Base-by-base conservation (phyloP, 1,284 basidiomycete species). In the Cryptococcus maquisensis region DNA sequence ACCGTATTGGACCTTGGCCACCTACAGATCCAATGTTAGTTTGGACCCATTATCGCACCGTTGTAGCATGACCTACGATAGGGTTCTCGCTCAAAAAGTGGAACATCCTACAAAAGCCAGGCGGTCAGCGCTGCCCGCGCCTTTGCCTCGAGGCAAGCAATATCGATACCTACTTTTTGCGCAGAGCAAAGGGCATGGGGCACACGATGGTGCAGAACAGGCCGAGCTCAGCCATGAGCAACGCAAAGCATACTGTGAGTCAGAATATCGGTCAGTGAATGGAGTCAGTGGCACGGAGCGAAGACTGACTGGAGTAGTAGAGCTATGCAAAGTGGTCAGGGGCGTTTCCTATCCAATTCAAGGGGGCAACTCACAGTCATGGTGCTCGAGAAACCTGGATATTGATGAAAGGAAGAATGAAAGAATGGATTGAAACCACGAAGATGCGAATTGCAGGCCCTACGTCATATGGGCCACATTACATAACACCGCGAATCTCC, bases 1-100 rank as follows among this genome's bases (percentile, higher is more conserved):
- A 12, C 64, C 76, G 64, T 81, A 81, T 62, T 81, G 79, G 47
- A 81, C 67, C 67, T 81, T 80, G 56, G 78, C 80, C 50, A 79
- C 68, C 71, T 69, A 64, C 51, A 41, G 10, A 20, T 41, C 20
- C 21, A 8, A 36, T 39, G 23, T 23, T 59, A 44, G 64, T 59
- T 60, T 70, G 52, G 40, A 26, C 18, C 37, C 16, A 50, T n/a
- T 20, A 13, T 40, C 15, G 13, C 13, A 21, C 15, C 16, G 36
- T 12, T 35, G 35, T n/a, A 13, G 42, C 39, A 18, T 24, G 26
- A 51, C 73, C 39, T 47, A 75, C 69, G 39, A 75, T 58, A 21
- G 76, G 76, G 67, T 78, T 78, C 62, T 76, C 75, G 64, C 72
- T 74, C 44, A 78, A 55, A 71, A 78, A 78, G 59, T 69, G 71